Evolutionary conservation across 257 asterid species (phyloP).

Genomic region (Linaria vulgaris): DNA sequence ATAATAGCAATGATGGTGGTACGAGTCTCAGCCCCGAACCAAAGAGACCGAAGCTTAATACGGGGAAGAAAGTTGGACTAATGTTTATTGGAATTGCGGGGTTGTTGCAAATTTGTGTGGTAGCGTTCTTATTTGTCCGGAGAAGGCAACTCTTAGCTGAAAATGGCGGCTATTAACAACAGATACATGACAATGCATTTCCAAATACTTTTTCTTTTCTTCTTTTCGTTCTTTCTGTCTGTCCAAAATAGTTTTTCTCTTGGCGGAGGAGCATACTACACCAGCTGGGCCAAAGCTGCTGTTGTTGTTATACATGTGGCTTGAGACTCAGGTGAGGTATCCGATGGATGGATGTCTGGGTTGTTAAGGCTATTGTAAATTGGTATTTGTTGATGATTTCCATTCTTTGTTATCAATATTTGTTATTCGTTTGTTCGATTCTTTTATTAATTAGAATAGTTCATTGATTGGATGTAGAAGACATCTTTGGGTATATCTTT

Average conservation of each 20-base stretch:
- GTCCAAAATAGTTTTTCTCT: too few species aligned
- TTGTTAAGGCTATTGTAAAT: constrained; percentile 53
- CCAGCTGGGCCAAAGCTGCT: constrained; percentile 21
- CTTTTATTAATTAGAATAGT: constrained; percentile 6
- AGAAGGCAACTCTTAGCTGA: constrained; percentile 32
- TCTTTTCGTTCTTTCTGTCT: too few species aligned
- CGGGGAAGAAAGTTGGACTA: constrained; percentile 43
- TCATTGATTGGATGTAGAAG: constrained; percentile 5
- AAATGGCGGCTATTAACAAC: constrained; percentile 19
- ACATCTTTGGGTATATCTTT: not conserved
- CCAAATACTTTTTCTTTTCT: not conserved
- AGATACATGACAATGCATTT: constrained; percentile 12
- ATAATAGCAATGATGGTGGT: not conserved
- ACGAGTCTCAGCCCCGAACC: not conserved
- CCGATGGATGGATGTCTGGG: constrained; percentile 39
- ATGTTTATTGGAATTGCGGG: constrained; percentile 39
- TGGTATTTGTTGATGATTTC: constrained; percentile 52
- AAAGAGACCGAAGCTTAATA: constrained; percentile 15
- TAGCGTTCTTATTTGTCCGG: constrained; percentile 36
- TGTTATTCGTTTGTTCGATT: constrained; percentile 16
- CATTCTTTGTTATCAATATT: constrained; percentile 23
- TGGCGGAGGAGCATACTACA: not conserved
- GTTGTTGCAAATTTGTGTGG: constrained; percentile 37
- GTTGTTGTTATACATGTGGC: constrained; percentile 27
- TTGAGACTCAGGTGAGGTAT: constrained; percentile 22